phyloP scores from a whole-genome alignment of 768 basidiomycete genomes.

The Coprinellus micaceus region DNA sequence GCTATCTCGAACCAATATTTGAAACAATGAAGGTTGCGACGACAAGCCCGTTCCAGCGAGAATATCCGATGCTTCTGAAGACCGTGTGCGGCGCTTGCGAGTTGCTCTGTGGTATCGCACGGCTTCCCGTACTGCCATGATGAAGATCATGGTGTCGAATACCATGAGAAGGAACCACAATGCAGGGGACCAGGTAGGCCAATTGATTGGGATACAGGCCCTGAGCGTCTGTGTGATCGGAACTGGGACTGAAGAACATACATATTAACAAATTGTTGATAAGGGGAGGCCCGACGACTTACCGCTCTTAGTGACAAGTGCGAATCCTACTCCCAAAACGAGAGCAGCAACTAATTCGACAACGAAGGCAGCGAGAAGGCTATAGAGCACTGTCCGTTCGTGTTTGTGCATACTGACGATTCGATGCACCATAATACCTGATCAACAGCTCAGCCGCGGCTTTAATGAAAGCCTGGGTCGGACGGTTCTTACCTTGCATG shows the following conservation, averaged over 20 bases:
- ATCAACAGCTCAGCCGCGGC: not conserved
- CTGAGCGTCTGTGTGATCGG: not conserved
- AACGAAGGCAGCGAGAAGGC: not conserved
- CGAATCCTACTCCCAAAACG: not conserved
- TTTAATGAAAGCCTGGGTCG: no score
- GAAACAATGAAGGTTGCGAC: not conserved
- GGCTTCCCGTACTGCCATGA: not conserved
- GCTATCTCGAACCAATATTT: constrained; percentile 12
- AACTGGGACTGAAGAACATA: not conserved
- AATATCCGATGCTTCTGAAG: not conserved
- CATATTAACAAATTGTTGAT: not conserved
- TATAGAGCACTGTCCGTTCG: not conserved
- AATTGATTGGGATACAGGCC: not conserved
- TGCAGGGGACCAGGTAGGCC: not conserved
- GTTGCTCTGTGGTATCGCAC: not conserved
- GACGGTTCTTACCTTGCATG: constrained; percentile 9
- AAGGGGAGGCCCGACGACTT: not conserved
- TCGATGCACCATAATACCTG: constrained; percentile 8
- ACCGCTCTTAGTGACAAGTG: not conserved
- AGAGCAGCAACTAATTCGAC: not conserved
- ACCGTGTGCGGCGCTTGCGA: not conserved
- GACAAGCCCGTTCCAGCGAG: not conserved
- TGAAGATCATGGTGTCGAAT: constrained; percentile 7
- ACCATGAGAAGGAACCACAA: not conserved
- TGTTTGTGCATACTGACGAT: constrained; percentile 8